Evolutionary conservation across 2,329 filamentous ascomycete genomes (phyloP).

Genomic region (Beauveria australis): DNA sequence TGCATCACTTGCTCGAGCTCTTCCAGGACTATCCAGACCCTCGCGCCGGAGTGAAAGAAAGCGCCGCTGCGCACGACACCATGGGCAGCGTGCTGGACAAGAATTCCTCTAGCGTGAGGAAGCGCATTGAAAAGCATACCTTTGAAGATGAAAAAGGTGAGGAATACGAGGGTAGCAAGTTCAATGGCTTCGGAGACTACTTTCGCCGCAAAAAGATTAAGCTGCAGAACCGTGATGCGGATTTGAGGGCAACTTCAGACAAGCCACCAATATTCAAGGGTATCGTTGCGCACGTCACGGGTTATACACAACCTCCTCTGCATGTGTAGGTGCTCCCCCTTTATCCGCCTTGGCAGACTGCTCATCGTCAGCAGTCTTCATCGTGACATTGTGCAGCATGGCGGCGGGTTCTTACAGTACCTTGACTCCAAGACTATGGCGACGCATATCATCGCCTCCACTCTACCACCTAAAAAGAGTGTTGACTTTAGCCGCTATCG

Average conservation of each 20-base stretch:
- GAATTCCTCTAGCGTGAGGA: constrained; percentile 54
- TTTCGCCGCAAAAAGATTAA: constrained; percentile 96
- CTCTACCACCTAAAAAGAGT: constrained; percentile 83
- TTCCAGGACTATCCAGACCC: neutral
- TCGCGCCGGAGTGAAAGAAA: neutral
- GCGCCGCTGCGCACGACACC: constrained; percentile 12
- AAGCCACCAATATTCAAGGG: constrained; percentile 85
- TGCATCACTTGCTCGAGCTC: neutral
- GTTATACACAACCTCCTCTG: constrained; percentile 89
- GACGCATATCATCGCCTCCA: constrained; percentile 91
- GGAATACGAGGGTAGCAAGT: constrained; percentile 80
- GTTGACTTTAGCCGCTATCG: constrained; percentile 82
- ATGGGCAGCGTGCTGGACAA: constrained; percentile 57
- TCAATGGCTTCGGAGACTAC: constrained; percentile 86
- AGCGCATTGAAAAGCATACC: constrained; percentile 55
- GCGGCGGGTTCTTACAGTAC: constrained; percentile 92
- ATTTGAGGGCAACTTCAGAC: constrained; percentile 61
- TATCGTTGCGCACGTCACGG: constrained; percentile 84
- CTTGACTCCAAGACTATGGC: constrained; percentile 89
- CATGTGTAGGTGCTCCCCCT: constrained; percentile 48
- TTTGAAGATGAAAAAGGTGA: constrained; percentile 81
- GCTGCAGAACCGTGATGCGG: constrained; percentile 84
- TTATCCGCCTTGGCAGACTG: neutral
- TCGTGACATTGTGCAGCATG: constrained; percentile 78
- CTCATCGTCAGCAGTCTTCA: constrained; percentile 49